Conservation (phyloP, 331 rosid genomes). For the Rosa hybrid region DNA sequence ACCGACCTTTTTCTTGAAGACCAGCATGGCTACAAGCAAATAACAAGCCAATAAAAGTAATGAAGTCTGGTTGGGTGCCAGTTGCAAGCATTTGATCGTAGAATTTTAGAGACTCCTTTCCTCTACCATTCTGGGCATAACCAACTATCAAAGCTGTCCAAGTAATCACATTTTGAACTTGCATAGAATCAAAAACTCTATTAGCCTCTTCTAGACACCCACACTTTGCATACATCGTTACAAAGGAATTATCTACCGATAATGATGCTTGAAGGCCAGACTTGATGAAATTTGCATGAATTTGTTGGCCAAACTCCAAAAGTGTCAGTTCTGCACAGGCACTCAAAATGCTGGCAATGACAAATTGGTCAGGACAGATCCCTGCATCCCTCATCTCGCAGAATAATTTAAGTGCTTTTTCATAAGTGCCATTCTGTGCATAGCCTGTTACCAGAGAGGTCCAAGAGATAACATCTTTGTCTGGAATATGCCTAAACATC, state of each 20-base stretch:
- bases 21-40: conserved; percentile 95
- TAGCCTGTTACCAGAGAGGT: conserved; percentile 79
- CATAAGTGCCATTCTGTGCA: conserved; percentile 63
- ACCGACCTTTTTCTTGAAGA: conserved; percentile 54
- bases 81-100: conserved; percentile 64
- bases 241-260: conserved; percentile 71
- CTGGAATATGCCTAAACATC: conserved; percentile 51
- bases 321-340: conserved; percentile 72
- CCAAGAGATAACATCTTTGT: conserved; percentile 86
- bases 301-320: conserved; percentile 72
- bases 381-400: conserved; percentile 66
- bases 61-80: conserved; percentile 67
- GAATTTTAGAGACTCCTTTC: conserved; percentile 63
- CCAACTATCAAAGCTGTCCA: conserved; percentile 90
- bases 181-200: conserved; percentile 59
- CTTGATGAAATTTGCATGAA: conserved; percentile 63
- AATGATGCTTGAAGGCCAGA: conserved; percentile 53
- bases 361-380: conserved; percentile 57
- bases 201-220: conserved; percentile 74
- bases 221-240: conserved; percentile 79
- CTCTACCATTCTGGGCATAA: conserved; percentile 79
- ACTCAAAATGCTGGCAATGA: conserved; percentile 66
- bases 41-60: conserved; percentile 75
- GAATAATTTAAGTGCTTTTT: conserved; percentile 56
- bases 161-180: conserved; percentile 51